Evolutionary conservation across 352 stramenopile genomes (phyloP).

Genomic region (Phytophthora multivora): DNA sequence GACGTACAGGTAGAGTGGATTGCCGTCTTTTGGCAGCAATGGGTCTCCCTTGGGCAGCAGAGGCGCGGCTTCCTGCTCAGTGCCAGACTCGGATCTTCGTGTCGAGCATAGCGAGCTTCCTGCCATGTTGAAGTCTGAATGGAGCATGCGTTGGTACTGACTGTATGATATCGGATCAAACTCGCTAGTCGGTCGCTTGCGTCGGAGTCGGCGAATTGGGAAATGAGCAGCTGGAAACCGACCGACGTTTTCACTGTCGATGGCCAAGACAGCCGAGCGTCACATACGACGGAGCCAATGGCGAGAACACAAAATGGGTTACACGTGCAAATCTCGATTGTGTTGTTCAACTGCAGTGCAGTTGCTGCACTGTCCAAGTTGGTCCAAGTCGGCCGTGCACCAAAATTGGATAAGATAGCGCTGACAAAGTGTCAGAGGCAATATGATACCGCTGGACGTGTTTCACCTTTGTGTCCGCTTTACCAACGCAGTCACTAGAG

Average conservation of each 20-base stretch:
- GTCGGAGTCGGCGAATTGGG: slow-evolving; percentile 8
- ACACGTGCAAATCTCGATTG: slow-evolving; percentile 21
- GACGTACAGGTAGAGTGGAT: slow-evolving; percentile 49
- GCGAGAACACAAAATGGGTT: slow-evolving; percentile 22
- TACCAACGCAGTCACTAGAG: too few species aligned
- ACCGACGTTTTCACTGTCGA: not conserved
- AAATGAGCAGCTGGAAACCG: slow-evolving; percentile 21
- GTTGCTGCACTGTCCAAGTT: slow-evolving; percentile 17
- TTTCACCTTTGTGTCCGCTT: not conserved
- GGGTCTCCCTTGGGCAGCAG: slow-evolving; percentile 22
- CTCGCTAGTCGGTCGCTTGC: slow-evolving; percentile 1
- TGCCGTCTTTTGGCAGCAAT: slow-evolving; percentile 17
- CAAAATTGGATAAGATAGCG: too few species aligned
- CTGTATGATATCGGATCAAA: slow-evolving; percentile 2
- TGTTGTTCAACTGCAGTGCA: slow-evolving; percentile 15
- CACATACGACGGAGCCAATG: slow-evolving; percentile 19
- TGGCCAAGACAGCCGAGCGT: not conserved
- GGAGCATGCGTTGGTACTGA: too few species aligned
- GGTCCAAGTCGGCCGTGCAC: slow-evolving; percentile 8
- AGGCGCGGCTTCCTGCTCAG: slow-evolving; percentile 8
- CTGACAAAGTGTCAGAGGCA: not conserved
- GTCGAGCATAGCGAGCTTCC: slow-evolving; percentile 6
- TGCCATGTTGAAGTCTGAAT: slow-evolving; percentile 26
- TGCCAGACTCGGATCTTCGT: not conserved
- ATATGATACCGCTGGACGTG: not conserved